phyloP scores from a whole-genome alignment of 106 monocot species.

The Dendrobium huoshanense region DNA sequence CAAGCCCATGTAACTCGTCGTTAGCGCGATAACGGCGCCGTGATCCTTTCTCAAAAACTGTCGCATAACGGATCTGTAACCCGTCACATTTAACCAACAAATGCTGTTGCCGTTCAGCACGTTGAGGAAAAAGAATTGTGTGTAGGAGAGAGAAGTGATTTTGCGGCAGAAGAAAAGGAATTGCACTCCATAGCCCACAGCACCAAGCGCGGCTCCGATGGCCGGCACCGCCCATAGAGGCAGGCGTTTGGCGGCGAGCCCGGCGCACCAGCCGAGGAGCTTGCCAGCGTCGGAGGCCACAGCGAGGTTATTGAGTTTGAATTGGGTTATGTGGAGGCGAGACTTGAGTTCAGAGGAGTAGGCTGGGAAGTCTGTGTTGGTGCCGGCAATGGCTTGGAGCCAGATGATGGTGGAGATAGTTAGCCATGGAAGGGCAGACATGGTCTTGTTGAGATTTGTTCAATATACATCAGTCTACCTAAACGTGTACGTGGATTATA shows the following conservation, averaged over 20 bases:
- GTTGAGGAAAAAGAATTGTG: conserved; percentile 11
- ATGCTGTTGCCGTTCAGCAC: conserved; percentile 10
- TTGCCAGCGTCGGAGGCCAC: conserved; percentile 20
- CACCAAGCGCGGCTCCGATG: conserved; percentile 10
- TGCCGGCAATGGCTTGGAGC: conserved; percentile 32
- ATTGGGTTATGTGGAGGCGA: conserved; percentile 17
- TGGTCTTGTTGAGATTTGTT: not conserved
- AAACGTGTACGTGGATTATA: too few relatives aligned
- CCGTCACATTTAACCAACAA: conserved; percentile 12
- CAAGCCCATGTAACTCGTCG: conserved; percentile 12
- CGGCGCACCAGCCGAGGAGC: conserved; percentile 4
- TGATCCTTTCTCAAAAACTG: conserved; percentile 1
- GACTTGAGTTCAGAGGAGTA: conserved; percentile 37
- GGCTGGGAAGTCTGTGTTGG: conserved; percentile 37
- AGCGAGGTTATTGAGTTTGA: conserved; percentile 22
- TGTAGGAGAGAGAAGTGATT: conserved; percentile 6
- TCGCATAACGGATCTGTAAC: conserved; percentile 14
- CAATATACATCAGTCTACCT: too few relatives aligned
- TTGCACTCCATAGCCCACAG: conserved; percentile 12
- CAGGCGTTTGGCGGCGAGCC: not conserved
- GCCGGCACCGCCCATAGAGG: conserved; percentile 9
- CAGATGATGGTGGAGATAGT: conserved; percentile 24
- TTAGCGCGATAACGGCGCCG: conserved; percentile 6
- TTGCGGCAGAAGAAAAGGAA: conserved; percentile 11
- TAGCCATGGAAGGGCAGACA: conserved; percentile 21